Conservation (phyloP, 2,329 filamentous ascomycete genomes). For the Calycina marina region DNA sequence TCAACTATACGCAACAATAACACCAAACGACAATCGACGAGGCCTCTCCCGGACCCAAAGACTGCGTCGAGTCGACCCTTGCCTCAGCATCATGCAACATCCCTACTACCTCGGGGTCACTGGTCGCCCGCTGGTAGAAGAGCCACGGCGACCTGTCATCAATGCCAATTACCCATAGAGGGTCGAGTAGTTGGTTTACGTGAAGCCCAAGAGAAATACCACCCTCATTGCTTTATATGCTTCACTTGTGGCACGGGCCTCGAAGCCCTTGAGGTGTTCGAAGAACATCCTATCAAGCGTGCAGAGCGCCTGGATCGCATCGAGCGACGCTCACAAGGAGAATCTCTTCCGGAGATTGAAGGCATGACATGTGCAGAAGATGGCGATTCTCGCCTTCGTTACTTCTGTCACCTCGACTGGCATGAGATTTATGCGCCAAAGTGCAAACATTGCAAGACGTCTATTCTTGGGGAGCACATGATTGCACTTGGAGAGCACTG, state of each 20-base stretch:
- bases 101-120: conserved; percentile 25
- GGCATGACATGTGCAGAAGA: conserved; percentile 54
- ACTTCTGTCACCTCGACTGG: conserved; percentile 98
- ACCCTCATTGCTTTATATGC: conserved; percentile 86
- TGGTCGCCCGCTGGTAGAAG: conserved; percentile 43
- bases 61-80: conserved; percentile 12
- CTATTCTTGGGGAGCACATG: conserved; percentile 89
- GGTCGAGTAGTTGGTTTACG: conserved; percentile 79
- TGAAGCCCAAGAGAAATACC: conserved; percentile 62
- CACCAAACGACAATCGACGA: conserved; percentile 12
- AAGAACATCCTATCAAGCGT: conserved; percentile 65
- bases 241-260: conserved; percentile 75
- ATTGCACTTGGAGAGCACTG: conserved; percentile 90
- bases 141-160: conserved; percentile 62
- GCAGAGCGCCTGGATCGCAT: conserved; percentile 62
- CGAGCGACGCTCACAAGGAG: conserved; percentile 42
- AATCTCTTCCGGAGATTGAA: conserved; percentile 45
- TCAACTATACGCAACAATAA: conserved; percentile 5
- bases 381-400: conserved; percentile 59
- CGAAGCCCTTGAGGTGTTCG: conserved; percentile 92
- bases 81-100: conserved; percentile 24
- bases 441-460: conserved; percentile 92
- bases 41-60: conserved; percentile 27
- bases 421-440: conserved; percentile 86
- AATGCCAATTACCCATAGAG: conserved; percentile 72